Evolutionary conservation across 2,329 filamentous ascomycete species (phyloP), one percentile per base, ranked within the genome.

Genomic region (Incumbomyces lentus): DNA sequence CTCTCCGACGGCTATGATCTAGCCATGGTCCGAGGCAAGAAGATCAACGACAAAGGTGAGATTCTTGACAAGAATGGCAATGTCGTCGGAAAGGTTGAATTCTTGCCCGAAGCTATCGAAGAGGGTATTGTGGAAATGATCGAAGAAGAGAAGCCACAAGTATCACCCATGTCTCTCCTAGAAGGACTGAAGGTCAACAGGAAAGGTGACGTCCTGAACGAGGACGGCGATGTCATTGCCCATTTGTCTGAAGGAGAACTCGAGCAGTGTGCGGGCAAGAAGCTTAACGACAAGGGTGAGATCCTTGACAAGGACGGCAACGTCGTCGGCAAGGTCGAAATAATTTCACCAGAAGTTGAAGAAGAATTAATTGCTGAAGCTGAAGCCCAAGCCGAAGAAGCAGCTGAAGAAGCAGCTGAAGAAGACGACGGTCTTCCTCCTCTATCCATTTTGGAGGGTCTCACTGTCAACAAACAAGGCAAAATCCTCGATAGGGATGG

Each of bases 221-320:
- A 61, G 44, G 59, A 62, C 22, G 62, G 62, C 36, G 60, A 64
- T 30, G 51, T 56, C 8, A 56, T 63, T 46, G 61, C 58, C 30
- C 53, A 57, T 18, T 52, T 64, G 5, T 47, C 53, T 5, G 59
- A 62, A 29, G 60, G 60, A 11, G 59, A 62, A 4, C 54, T 62
- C 16, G 55, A 53, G 1, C 51, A 53, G 12, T 53, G 53, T 43
- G 53, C 50, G n/a, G 62, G 62, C 30, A 64, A 64, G 52, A 60
- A 62, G 43, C 41, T 64, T 33, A 62, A 63, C 39, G 59, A 59
- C 30, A 56, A 62, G 14, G 61, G 70, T 6, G 65, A 73, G 51
- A 63, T 73, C 10, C 58, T 73, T 33, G 70, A 73, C 52, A 60
- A 64, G 10, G 68, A 73, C 40, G 71, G 70, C 8, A 70, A 69